A percentile compares a stretch with the other conserved stretches of the same genome.
Conservation (phyloP, 306 rosid genomes). For the Cucurbita pepo region DNA sequence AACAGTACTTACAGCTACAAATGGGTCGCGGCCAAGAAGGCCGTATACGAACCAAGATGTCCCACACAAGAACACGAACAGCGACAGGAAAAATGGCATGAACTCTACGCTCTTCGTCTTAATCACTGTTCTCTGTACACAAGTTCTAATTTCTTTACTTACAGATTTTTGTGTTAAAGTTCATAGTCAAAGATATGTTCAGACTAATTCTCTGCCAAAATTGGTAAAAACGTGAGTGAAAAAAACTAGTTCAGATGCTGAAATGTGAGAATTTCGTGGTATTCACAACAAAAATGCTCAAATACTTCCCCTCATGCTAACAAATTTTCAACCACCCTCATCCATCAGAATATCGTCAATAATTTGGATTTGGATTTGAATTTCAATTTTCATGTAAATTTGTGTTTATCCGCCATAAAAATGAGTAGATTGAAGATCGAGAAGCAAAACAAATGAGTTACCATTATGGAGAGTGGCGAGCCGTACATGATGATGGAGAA, state of each 20-base stretch:
- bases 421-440: too few species aligned
- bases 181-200: too few species aligned
- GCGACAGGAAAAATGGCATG: slow-evolving; percentile 82
- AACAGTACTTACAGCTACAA: slow-evolving; percentile 38
- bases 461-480: slow-evolving; percentile 84
- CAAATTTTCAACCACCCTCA: not conserved
- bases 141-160: too few species aligned
- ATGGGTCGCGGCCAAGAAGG: slow-evolving; percentile 72
- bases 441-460: slow-evolving; percentile 3
- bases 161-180: too few species aligned
- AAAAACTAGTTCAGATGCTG: not conserved
- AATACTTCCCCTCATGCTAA: not conserved
- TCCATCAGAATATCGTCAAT: too few species aligned
- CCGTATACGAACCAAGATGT: slow-evolving; percentile 83
- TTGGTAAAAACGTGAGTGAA: not conserved
- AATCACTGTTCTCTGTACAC: slow-evolving; percentile 56
- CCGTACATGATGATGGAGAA: slow-evolving; percentile 86
- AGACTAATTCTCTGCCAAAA: not conserved
- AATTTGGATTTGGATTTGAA: too few species aligned
- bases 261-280: not conserved
- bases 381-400: too few species aligned
- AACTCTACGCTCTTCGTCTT: slow-evolving; percentile 72
- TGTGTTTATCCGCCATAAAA: too few species aligned
- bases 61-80: slow-evolving; percentile 78
- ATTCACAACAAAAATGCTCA: too few species aligned